Evolutionary conservation across 768 basidiomycete species (phyloP).

Genomic region (Hygrophoropsis aurantiaca): DNA sequence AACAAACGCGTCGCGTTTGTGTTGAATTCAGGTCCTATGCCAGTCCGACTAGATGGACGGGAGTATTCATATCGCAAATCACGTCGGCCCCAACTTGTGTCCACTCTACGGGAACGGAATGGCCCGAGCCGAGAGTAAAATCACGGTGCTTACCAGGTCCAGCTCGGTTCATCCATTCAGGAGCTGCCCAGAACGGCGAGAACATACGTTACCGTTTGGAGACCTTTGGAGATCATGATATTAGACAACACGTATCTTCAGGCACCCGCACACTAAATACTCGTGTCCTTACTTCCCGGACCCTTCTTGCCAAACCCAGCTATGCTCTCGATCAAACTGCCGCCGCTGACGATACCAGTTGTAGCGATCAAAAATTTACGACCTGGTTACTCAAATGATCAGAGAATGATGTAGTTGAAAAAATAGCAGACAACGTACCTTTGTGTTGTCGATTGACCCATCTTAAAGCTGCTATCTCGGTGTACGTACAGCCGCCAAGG

Average conservation of each 20-base stretch:
- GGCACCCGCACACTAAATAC: slow-evolving; percentile 28
- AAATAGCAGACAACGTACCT: slow-evolving; percentile 45
- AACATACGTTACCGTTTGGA: too few species aligned
- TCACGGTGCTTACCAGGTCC: not conserved
- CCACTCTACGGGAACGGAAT: too few species aligned
- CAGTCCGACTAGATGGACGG: not conserved
- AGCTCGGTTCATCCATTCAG: too few species aligned
- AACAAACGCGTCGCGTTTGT: slow-evolving; percentile 53
- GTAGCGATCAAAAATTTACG: slow-evolving; percentile 89
- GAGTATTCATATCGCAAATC: not conserved
- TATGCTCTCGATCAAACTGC: slow-evolving; percentile 68
- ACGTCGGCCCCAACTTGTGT: not conserved
- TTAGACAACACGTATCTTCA: too few species aligned
- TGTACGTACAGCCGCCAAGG: slow-evolving; percentile 95
- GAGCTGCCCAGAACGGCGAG: too few species aligned
- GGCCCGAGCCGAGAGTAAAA: too few species aligned
- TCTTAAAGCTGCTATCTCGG: slow-evolving; percentile 92
- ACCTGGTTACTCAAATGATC: slow-evolving; percentile 45
- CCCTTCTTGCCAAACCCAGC: slow-evolving; percentile 39
- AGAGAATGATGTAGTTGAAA: not conserved
- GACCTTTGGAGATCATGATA: too few species aligned
- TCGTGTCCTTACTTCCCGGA: slow-evolving; percentile 39
- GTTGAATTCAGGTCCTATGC: slow-evolving; percentile 12
- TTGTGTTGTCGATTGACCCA: slow-evolving; percentile 87
- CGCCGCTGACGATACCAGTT: slow-evolving; percentile 86